Conservation (phyloP, 106 monocot species). For the Dendrobium officinale region DNA sequence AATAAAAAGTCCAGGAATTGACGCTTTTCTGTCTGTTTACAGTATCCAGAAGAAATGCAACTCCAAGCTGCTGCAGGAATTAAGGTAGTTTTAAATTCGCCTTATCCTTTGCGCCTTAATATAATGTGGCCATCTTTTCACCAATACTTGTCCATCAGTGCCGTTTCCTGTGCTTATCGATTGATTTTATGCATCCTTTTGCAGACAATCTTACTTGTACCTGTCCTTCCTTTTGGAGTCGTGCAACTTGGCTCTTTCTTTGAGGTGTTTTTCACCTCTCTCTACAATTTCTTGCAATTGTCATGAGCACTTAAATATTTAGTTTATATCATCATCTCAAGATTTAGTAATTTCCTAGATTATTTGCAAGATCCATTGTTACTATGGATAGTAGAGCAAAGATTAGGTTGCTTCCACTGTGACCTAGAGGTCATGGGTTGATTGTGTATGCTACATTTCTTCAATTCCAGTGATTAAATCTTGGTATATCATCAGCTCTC, state of each 20-base stretch:
- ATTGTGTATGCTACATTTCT: too few relatives aligned
- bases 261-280: conserved; percentile 27
- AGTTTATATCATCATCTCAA: too few relatives aligned
- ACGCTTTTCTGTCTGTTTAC: conserved; percentile 8
- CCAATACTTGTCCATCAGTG: not conserved
- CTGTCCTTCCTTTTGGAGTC: conserved; percentile 49
- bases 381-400: too few relatives aligned
- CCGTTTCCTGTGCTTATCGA: not conserved
- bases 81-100: conserved; percentile 41
- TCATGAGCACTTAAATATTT: too few relatives aligned
- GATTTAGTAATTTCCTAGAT: too few relatives aligned
- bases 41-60: conserved; percentile 50
- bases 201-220: conserved; percentile 80
- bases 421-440: too few relatives aligned
- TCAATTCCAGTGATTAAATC: too few relatives aligned
- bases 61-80: conserved; percentile 58
- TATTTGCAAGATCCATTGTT: too few relatives aligned
- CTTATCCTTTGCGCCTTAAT: not conserved
- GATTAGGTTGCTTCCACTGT: too few relatives aligned
- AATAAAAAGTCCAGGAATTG: not conserved
- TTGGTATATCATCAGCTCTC: not conserved
- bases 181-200: conserved; percentile 8
- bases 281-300: too few relatives aligned
- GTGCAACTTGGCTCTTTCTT: conserved; percentile 74
- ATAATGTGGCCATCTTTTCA: not conserved